These are phyloP conservation scores for Dactylellina sp. DNA, from an alignment of 2,329 filamentous ascomycete species.

Conservation along the genomic window DNA sequence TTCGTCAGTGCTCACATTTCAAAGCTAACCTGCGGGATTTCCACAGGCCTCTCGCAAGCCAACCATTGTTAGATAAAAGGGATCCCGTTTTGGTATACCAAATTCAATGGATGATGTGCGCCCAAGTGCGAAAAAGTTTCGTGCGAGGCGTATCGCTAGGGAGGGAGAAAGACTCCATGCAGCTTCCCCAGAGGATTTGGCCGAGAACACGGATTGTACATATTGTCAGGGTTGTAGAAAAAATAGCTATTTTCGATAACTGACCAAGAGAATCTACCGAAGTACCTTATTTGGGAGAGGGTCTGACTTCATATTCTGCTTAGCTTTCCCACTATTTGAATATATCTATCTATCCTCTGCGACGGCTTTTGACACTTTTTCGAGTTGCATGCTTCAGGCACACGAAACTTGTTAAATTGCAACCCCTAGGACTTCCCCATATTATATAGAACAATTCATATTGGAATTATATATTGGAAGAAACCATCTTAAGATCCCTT, in stretches of 20 bases:
- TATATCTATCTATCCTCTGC: neutral
- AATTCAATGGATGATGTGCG: conserved; percentile 32
- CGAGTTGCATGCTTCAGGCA: too few species aligned
- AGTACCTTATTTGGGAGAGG: neutral
- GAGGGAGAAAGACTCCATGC: conserved; percentile 4
- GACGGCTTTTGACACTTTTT: too few species aligned
- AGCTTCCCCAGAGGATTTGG: conserved; percentile 18
- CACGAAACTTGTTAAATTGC: neutral
- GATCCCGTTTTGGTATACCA: conserved; percentile 21
- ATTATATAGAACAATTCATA: too few species aligned
- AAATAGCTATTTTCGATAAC: conserved; percentile 8
- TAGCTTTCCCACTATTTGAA: neutral
- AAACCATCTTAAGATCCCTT: too few species aligned
- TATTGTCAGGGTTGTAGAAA: conserved; percentile 11
- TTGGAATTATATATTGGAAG: too few species aligned
- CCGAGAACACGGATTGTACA: neutral
- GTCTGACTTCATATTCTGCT: conserved; percentile 4
- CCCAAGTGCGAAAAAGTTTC: neutral
- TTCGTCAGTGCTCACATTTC: neutral
- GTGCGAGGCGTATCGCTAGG: neutral
- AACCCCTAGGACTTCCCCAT: neutral
- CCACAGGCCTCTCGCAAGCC: neutral
- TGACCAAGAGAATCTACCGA: conserved; percentile 12
- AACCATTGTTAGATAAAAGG: neutral
- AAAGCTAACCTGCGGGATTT: conserved; percentile 3